Evolutionary conservation across 257 asterid species (phyloP).

Genomic region (Solanum rostratum): DNA sequence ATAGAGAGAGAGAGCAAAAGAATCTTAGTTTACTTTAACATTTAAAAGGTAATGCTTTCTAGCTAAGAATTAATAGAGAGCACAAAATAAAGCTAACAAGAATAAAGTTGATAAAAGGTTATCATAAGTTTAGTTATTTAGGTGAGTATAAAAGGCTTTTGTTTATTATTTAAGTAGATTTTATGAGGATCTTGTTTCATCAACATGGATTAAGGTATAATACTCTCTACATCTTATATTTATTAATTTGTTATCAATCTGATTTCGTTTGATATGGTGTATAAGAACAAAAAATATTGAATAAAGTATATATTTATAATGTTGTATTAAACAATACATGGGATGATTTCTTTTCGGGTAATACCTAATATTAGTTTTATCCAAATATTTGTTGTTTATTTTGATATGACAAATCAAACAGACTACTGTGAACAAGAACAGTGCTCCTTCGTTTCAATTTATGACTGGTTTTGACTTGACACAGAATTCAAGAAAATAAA

Average conservation of each 20-base stretch:
- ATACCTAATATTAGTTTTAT: too few relatives aligned
- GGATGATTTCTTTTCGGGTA: too few relatives aligned
- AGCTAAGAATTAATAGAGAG: not conserved
- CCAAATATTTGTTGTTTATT: too few relatives aligned
- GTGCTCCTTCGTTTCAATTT: too few relatives aligned
- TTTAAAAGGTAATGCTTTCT: slow-evolving; percentile 4
- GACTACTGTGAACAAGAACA: too few relatives aligned
- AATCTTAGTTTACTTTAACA: slow-evolving; percentile 1
- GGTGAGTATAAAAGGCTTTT: not conserved
- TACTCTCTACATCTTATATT: not conserved
- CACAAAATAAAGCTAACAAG: slow-evolving; percentile 5
- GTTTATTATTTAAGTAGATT: not conserved
- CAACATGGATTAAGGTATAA: not conserved
- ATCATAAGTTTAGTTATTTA: not conserved
- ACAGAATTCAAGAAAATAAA: too few relatives aligned
- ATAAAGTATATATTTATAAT: too few relatives aligned
- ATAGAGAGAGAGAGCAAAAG: not conserved
- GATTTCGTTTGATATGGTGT: not conserved
- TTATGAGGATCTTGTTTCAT: not conserved
- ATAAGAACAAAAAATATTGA: not conserved
- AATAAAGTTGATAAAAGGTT: slow-evolving; percentile 10
- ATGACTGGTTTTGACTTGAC: too few relatives aligned
- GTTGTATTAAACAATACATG: too few relatives aligned
- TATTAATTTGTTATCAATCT: not conserved
- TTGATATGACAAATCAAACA: too few relatives aligned